Base-by-base conservation (phyloP, 257 asterid species). In the Orobanche coerulescens region DNA sequence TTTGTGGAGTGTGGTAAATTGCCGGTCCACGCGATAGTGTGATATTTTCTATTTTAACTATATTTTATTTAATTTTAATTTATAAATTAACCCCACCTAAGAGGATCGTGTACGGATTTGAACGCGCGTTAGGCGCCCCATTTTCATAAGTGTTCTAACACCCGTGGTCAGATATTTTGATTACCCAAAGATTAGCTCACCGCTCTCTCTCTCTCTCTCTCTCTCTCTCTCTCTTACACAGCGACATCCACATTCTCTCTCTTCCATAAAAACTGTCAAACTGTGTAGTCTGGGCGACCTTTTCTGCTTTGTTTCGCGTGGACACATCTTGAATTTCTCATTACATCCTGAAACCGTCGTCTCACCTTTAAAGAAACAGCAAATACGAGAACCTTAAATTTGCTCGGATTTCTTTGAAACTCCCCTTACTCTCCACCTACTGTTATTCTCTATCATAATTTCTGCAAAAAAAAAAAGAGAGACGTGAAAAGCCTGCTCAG, bases 341-440 rank as follows among this genome's bases (percentile, higher is more conserved):
- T n/a, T 13, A 33, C 72, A 31, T 46, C 4, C 51, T 74, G 68
- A 70, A 70, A 61, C 64, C 57, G 43, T 60, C 68, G 22, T 34
- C 36, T 31, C 50, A 19, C 50, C 69, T n/a, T 22, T 39, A 20
- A 19, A 44, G 40, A 25, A 61, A 34, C 44, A 31, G 61, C 58
- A 20, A 22, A 62, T 6, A 0, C 7, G 4, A 13, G 10, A 37
- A 30, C 8, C 2, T 30, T 30, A 60, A 28, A 50, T 56, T 8
- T 26, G 53, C 26, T 53, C 43, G 23, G 58, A 52, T 67, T 71
- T 50, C 55, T 59, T 53, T 36, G 55, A 68, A 63, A 60, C 64
- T 31, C 71, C 63, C 48, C 68, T 58, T 55, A 42, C 72, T 68
- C 62, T 72, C 72, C 56, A 65, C 79, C 77, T 61, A 70, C 75